These are phyloP conservation scores for Maudiozyma serrabonitensis DNA, from an alignment of 805 yeast species.

Conservation along the genomic window DNA sequence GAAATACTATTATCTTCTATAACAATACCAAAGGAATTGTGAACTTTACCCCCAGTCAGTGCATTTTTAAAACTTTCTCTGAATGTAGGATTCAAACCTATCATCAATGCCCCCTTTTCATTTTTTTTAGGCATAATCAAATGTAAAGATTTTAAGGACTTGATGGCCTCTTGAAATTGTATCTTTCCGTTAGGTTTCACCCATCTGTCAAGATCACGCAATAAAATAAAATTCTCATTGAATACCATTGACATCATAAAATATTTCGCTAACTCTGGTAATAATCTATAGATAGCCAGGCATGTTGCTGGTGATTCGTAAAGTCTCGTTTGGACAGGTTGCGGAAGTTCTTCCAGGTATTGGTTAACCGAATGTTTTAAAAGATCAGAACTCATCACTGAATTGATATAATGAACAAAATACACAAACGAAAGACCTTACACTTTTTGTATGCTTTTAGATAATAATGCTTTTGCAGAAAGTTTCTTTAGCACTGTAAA, in stretches of 20 bases:
- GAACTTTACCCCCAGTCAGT: constrained; percentile 63
- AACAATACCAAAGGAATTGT: constrained; percentile 70
- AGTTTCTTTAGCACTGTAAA: no score
- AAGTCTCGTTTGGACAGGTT: constrained; percentile 69
- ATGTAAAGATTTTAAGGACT: constrained; percentile 67
- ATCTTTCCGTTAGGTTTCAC: constrained; percentile 48
- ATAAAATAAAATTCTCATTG: constrained; percentile 60
- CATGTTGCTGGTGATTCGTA: constrained; percentile 91
- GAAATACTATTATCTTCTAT: constrained; percentile 39
- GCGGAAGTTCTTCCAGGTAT: constrained; percentile 83
- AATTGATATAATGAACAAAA: no score
- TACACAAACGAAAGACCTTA: no score
- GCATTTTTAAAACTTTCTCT: constrained; percentile 70
- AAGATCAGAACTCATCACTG: constrained; percentile 23
- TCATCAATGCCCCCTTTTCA: constrained; percentile 19
- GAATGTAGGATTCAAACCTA: constrained; percentile 60
- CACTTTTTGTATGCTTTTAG: no score
- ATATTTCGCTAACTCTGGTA: constrained; percentile 85
- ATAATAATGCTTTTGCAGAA: no score
- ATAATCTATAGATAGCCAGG: constrained; percentile 78
- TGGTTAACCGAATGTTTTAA: constrained; percentile 74
- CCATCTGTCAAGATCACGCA: constrained; percentile 66
- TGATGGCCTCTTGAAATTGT: constrained; percentile 62
- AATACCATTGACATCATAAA: constrained; percentile 81
- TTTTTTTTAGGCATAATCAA: constrained; percentile 38